A percentile compares a stretch with the other conserved stretches of the same genome.
phyloP scores from a whole-genome alignment of 2,329 filamentous ascomycete genomes.

The Aureobasidium lini region DNA sequence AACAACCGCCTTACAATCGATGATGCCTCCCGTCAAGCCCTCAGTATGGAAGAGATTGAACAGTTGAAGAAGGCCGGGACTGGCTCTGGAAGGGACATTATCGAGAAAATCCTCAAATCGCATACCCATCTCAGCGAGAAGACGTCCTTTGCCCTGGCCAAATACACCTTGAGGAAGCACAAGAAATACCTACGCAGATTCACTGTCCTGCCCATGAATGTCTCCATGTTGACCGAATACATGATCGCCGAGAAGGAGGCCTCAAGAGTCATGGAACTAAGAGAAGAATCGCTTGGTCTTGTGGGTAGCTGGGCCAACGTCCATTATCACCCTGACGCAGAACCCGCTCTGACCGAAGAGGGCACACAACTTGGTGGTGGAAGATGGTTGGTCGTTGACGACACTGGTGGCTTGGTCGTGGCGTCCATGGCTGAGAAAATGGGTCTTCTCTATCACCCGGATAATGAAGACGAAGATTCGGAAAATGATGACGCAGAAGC shows the following conservation, averaged over 20 bases:
- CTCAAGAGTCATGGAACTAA: constrained; percentile 72
- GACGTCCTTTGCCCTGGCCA: constrained; percentile 85
- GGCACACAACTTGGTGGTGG: constrained; percentile 40
- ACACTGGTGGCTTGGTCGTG: constrained; percentile 74
- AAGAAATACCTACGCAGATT: constrained; percentile 90
- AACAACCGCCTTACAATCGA: constrained; percentile 59
- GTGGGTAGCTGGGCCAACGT: constrained; percentile 86
- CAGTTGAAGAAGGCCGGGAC: constrained; percentile 64
- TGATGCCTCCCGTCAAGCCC: constrained; percentile 61
- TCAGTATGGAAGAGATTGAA: constrained; percentile 66
- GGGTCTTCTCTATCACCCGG: constrained; percentile 60
- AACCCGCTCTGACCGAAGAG: constrained; percentile 14
- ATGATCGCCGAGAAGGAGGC: constrained; percentile 74
- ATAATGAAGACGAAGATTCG: constrained; percentile 25
- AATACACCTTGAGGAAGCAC: constrained; percentile 90
- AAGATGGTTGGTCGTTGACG: constrained; percentile 77
- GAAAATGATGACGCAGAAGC: constrained; percentile 24
- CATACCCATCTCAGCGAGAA: constrained; percentile 90
- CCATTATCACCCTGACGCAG: constrained; percentile 55
- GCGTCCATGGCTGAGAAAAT: constrained; percentile 83
- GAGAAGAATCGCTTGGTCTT: constrained; percentile 75
- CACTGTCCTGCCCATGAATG: constrained; percentile 74
- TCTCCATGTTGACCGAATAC: constrained; percentile 67
- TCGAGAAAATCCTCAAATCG: constrained; percentile 84
- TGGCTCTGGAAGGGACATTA: constrained; percentile 77